Percentiles rank a stretch among this genome's conserved stretches.
Evolutionary conservation across 495 filamentous ascomycete species (phyloP).

Genomic region (Penicillium soppii): DNA sequence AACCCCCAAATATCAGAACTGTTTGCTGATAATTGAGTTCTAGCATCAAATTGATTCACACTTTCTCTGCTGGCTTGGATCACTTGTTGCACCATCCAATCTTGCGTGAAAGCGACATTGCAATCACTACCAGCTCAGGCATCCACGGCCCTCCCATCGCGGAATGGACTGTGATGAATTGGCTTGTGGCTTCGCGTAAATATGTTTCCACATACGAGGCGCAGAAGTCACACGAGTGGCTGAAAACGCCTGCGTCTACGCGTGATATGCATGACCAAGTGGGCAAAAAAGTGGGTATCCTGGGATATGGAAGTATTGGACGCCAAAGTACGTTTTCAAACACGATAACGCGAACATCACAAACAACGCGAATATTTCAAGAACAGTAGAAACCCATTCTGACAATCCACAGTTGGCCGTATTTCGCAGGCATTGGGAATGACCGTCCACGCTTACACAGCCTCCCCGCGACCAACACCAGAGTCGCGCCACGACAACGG

Average conservation of each 20-base stretch:
- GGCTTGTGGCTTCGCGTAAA: conserved; percentile 55
- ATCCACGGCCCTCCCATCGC: conserved; percentile 83
- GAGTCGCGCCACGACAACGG: conserved; percentile 60
- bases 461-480: conserved; percentile 53
- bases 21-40: conserved; percentile 5
- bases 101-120: conserved; percentile 60
- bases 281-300: conserved; percentile 63
- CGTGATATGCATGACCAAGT: conserved; percentile 46
- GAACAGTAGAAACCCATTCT: background rate
- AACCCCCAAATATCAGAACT: background rate
- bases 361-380: background rate
- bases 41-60: conserved; percentile 70
- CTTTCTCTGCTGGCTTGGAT: conserved; percentile 74
- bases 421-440: conserved; percentile 73
- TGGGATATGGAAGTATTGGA: conserved; percentile 85
- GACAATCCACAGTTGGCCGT: conserved; percentile 48
- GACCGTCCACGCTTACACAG: conserved; percentile 80
- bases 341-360: background rate
- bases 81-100: conserved; percentile 62
- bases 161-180: conserved; percentile 68
- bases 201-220: conserved; percentile 45
- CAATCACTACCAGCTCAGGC: conserved; percentile 70
- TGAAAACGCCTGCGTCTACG: conserved; percentile 12
- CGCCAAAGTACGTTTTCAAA: conserved; percentile 51
- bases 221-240: conserved; percentile 46